Percentiles rank a stretch among this genome's conserved stretches.
Conservation (phyloP, 2,329 filamentous ascomycete genomes). For the Stachybotrys elegans region DNA sequence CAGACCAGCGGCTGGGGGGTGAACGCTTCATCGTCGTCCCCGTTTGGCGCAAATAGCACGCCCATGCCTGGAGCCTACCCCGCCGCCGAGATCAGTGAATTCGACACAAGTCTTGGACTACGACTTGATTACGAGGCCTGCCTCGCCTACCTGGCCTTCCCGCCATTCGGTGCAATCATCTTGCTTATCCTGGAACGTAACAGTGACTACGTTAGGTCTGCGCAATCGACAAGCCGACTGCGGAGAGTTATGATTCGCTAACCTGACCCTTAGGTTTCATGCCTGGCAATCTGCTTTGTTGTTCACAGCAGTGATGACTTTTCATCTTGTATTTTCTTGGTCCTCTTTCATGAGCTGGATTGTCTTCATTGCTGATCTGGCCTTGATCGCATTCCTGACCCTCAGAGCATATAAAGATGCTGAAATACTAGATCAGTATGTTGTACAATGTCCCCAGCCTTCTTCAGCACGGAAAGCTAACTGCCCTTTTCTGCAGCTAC, state of each 20-base stretch:
- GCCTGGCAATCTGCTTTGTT: conserved; percentile 90
- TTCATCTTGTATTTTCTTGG: conserved; percentile 86
- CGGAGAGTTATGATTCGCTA: too few species aligned
- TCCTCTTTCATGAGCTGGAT: conserved; percentile 79
- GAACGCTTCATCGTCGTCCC: conserved; percentile 7
- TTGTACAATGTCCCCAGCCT: conserved; percentile 1
- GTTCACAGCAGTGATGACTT: conserved; percentile 67
- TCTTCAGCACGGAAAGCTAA: background rate
- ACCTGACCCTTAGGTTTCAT: conserved; percentile 69
- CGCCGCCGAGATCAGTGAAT: conserved; percentile 62
- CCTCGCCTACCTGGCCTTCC: conserved; percentile 79
- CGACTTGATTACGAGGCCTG: conserved; percentile 87
- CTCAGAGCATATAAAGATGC: conserved; percentile 81
- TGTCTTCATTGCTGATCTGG: conserved; percentile 70
- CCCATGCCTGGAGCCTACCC: conserved; percentile 32
- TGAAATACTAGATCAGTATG: conserved; percentile 57
- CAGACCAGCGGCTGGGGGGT: conserved; percentile 24
- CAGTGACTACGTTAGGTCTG: conserved; percentile 91
- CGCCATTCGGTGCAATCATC: conserved; percentile 80
- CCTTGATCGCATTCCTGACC: conserved; percentile 70
- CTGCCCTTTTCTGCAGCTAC: conserved; percentile 47
- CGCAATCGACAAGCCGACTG: too few species aligned
- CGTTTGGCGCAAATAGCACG: conserved; percentile 14
- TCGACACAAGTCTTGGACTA: conserved; percentile 84
- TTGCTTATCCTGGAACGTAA: conserved; percentile 85